Evolutionary conservation across 805 yeast species (phyloP), one percentile per base, ranked within the genome.

Genomic region (Ogataea siamensis): DNA sequence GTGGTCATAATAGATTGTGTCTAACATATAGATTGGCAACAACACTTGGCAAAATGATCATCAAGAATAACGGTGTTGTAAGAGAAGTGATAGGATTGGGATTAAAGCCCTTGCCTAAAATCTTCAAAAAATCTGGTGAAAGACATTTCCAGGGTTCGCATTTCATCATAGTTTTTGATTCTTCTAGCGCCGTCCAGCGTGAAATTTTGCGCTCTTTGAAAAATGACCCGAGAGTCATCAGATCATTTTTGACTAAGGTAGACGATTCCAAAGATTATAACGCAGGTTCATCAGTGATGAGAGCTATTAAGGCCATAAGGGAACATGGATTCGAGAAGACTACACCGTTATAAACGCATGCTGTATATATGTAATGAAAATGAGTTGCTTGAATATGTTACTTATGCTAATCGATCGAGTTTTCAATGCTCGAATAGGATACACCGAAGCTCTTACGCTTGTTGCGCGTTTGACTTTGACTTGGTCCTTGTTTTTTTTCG

Each of bases 31-130:
- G 55, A 22, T 46, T 59, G 19, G 62, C 63, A 1, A 46, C 57
- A 5, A 87, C 94, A 1, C 71, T 89, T 19, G 98, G 98, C 7
- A 83, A 78, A 57, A 69, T 87, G 57, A 76, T 91, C 19, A 74
- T 93, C 42, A 77, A 79, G 44, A 89, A 91, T 63, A 87, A 96
- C 71, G 99, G 99, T 34, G 91, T 91, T n/a, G 80, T 91, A 25
- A 76, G 98, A 58, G 80, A 78, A 44, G 76, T 91, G 31, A 75
- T 83, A 35, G 83, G 88, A 46, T 64, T 89, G 59, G 97, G 96
- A 1, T 74, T 80, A 28, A 76, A 76, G 45, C 79, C 80, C 18
- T 71, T 93, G 39, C 96, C 98, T 13, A 83, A 79, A 47, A 74
- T 91, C 44, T 74, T 86, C 64, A 78, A 80, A 49, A 86, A 86